Conservation (phyloP, 257 asterid genomes). For the Solanum stenotomum region DNA sequence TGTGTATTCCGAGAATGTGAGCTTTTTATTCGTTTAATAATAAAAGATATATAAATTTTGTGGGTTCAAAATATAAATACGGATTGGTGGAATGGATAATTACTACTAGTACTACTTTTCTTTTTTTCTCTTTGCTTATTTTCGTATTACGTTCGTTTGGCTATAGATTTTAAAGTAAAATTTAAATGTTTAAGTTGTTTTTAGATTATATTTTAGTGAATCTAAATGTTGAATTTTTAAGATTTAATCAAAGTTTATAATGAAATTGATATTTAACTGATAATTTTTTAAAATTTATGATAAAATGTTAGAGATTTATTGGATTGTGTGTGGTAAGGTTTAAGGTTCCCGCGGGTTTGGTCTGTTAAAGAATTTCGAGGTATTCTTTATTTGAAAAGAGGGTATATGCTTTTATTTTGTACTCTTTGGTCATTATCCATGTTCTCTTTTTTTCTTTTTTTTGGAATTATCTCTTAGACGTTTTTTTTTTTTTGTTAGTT, state of each 20-base stretch:
- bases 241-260: too few relatives aligned
- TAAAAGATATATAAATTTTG: background rate
- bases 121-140: background rate
- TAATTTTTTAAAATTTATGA: background rate
- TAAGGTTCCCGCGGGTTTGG: conserved; percentile 5
- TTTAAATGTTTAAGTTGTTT: too few relatives aligned
- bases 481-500: background rate
- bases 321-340: background rate
- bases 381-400: background rate
- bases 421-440: background rate
- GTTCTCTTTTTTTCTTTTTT: background rate
- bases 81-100: background rate
- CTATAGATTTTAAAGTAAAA: too few relatives aligned
- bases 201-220: too few relatives aligned
- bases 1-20: conserved; percentile 25
- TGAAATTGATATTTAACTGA: background rate
- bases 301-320: background rate
- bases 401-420: background rate
- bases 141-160: too few relatives aligned
- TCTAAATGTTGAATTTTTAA: too few relatives aligned
- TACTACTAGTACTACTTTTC: background rate
- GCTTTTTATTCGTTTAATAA: background rate
- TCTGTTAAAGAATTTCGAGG: background rate
- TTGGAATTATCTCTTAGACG: background rate
- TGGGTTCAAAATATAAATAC: background rate